These are phyloP conservation scores for Clathrus columnatus DNA, from an alignment of 768 basidiomycete species.

Conservation along the genomic window DNA sequence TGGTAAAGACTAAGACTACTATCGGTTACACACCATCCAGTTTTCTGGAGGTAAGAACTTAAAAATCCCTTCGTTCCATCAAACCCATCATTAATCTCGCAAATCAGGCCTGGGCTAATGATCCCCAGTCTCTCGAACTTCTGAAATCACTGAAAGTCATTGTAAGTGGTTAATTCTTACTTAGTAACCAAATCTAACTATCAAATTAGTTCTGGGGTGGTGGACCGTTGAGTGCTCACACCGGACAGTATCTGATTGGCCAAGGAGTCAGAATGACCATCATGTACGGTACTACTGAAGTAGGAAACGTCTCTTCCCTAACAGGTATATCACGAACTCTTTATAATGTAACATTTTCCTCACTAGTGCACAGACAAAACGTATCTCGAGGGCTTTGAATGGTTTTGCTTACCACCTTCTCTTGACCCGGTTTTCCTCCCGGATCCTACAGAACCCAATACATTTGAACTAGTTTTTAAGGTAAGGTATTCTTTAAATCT, in stretches of 20 bases:
- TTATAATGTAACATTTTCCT: too few relatives aligned
- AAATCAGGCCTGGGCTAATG: constrained; percentile 7
- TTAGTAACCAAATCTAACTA: background rate
- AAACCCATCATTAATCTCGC: background rate
- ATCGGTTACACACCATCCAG: constrained; percentile 11
- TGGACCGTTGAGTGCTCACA: constrained; percentile 9
- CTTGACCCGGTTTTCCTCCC: constrained; percentile 23
- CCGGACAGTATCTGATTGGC: constrained; percentile 8
- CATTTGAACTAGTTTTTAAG: constrained; percentile 31
- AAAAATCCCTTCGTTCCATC: background rate
- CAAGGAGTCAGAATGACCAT: constrained; percentile 10
- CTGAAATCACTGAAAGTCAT: constrained; percentile 10
- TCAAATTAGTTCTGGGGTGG: constrained; percentile 13
- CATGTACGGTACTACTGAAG: constrained; percentile 10
- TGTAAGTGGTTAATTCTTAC: background rate
- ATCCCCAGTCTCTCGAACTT: constrained; percentile 2
- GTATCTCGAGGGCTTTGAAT: constrained; percentile 26
- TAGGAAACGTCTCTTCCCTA: background rate
- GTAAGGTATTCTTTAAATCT: constrained; percentile 20
- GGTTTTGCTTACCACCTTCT: constrained; percentile 21
- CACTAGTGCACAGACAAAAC: background rate
- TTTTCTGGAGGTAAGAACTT: constrained; percentile 11
- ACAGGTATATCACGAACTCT: background rate
- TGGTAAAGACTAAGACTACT: background rate
- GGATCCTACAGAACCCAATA: constrained; percentile 22